Base-by-base conservation (phyloP, 805 yeast genomes). In the Blastobotrys peoriensis region DNA sequence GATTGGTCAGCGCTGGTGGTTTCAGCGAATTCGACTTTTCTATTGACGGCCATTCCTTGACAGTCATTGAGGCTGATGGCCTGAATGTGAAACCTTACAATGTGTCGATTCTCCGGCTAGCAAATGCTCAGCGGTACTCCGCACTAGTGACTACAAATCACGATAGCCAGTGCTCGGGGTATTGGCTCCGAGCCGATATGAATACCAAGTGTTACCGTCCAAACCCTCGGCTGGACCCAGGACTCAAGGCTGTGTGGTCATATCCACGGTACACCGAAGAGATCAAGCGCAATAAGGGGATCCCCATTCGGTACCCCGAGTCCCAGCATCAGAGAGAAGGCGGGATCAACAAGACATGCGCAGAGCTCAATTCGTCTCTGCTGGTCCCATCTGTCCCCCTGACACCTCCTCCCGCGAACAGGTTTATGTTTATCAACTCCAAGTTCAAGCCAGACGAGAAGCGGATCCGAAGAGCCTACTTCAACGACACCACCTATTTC, bases 61-160 rank as follows among this genome's bases (percentile, higher is more conserved):
- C 52, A 17, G 54, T 63, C 10, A 50, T 66, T 4, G 70, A 66
- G 40, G 66, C 62, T 1, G 70, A 66, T 33, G 65, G 68, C 2
- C 53, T 58, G 5, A 44, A 47, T 6, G 47, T 57, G 3, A 47
- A 47, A 40, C 65, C 66, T 0, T 19, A 52, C 4, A 41, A 38
- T 1, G 48, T 56, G 8, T 54, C 55, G 19, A 54, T 50, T 21
- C 47, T 63, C 2, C 51, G 58, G 4, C 46, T 65, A 3, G 74
- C 91, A 0, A 87, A 83, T 17, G 96, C 91, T 6, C 96, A 88
- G 66, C 70, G 97, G 58, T 77, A 83, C 59, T 72, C 85, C 33
- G 82, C 86, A 1, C 65, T 86, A 50, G 64, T 87, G 15, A 73
- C 70, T 18, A 39, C 47, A 2, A 34, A 50, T 54, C 10, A 47